Conservation (phyloP, 257 asterid species). For the Cinchona pubescens region DNA sequence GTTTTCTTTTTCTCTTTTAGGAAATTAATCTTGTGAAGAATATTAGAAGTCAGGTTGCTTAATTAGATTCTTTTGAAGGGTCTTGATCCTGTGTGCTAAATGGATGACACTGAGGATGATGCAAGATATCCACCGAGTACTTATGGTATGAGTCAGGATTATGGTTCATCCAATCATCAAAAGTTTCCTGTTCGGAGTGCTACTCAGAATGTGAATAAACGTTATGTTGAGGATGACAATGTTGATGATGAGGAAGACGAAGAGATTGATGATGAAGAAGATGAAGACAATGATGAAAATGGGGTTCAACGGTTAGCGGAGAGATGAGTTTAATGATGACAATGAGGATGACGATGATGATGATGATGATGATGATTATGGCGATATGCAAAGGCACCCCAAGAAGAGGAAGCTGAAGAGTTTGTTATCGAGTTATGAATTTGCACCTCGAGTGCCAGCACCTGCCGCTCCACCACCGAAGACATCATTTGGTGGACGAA, state of each 20-base stretch:
- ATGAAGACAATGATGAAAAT: constrained; percentile 48
- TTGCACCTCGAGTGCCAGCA: constrained; percentile 77
- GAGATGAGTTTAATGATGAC: constrained; percentile 30
- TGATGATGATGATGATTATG: constrained; percentile 45
- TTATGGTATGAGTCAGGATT: constrained; percentile 29
- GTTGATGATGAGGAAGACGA: constrained; percentile 32
- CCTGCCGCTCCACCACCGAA: constrained; percentile 39
- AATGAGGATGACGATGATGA: constrained; percentile 38
- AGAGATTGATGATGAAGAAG: constrained; percentile 29
- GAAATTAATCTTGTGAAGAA: constrained; percentile 5
- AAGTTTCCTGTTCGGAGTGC: constrained; percentile 32
- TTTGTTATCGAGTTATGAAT: constrained; percentile 66
- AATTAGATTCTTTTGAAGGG: constrained; percentile 6
- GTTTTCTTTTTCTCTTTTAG: background rate
- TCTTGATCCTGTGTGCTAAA: constrained; percentile 31
- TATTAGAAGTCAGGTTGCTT: constrained; percentile 6
- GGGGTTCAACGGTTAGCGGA: constrained; percentile 43
- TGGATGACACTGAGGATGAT: constrained; percentile 58
- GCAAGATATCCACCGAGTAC: constrained; percentile 45
- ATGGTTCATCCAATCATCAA: constrained; percentile 34
- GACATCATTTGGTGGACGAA: constrained; percentile 64
- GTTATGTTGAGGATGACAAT: constrained; percentile 32
- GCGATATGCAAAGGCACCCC: constrained; percentile 45
- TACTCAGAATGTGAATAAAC: constrained; percentile 24
- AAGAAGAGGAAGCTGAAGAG: constrained; percentile 66